phyloP scores from a whole-genome alignment of 306 rosid genomes.

The Bauhinia variegata region DNA sequence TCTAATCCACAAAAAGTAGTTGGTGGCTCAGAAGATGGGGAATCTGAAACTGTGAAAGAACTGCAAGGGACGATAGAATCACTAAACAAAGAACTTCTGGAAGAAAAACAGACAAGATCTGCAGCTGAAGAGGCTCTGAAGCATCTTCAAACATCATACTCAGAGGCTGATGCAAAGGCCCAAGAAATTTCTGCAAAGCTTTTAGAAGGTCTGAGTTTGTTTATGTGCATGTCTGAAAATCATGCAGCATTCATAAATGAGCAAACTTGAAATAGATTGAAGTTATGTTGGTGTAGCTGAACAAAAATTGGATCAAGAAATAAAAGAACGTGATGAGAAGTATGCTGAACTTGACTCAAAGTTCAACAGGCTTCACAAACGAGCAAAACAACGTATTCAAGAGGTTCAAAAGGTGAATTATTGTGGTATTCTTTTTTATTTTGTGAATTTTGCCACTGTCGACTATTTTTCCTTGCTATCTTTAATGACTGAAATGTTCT shows the following conservation, averaged over 20 bases:
- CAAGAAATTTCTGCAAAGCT: conserved; percentile 83
- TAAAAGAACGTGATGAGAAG: conserved; percentile 90
- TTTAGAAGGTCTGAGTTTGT: conserved; percentile 66
- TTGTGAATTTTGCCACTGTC: conserved; percentile 12
- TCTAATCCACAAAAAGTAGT: conserved; percentile 38
- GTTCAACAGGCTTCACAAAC: conserved; percentile 90
- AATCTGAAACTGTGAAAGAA: conserved; percentile 51
- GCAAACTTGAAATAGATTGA: conserved; percentile 22
- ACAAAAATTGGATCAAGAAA: conserved; percentile 75
- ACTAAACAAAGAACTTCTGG: conserved; percentile 64
- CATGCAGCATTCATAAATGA: conserved; percentile 12
- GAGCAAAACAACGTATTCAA: conserved; percentile 99
- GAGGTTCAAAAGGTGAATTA: conserved; percentile 82
- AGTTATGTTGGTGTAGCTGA: conserved; percentile 71
- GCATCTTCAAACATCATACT: conserved; percentile 69
- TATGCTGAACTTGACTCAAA: conserved; percentile 89
- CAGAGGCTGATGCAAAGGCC: conserved; percentile 80
- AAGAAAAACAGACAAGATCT: conserved; percentile 79
- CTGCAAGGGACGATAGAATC: conserved; percentile 60
- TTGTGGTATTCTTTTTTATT: conserved; percentile 28
- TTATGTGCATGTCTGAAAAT: conserved; percentile 17
- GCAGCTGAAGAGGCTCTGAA: conserved; percentile 90
- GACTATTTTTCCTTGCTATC: conserved; percentile 24
- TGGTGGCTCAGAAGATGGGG: conserved; percentile 41
- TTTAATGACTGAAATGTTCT: conserved; percentile 30